Conservation (phyloP, 1,139 yeast genomes). For the Yamadazyma sp. region DNA sequence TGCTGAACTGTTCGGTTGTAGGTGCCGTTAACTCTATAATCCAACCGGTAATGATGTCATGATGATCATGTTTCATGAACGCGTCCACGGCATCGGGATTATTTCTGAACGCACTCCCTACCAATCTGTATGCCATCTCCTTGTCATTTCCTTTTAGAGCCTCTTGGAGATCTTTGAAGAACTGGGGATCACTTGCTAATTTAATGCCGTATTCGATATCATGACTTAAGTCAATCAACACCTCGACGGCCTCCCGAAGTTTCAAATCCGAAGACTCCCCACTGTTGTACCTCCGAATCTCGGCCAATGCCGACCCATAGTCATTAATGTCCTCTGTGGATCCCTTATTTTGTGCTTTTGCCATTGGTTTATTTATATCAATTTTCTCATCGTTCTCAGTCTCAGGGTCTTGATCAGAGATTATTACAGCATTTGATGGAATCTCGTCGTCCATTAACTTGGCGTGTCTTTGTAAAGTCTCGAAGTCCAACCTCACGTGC, state of each 20-base stretch:
- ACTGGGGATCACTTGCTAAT: slow-evolving; percentile 24
- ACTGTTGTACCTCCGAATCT: slow-evolving; percentile 19
- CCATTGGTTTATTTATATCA: not conserved
- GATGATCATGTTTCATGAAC: slow-evolving; percentile 17
- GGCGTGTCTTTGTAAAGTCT: slow-evolving; percentile 69
- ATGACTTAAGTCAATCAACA: slow-evolving; percentile 59
- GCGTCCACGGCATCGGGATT: slow-evolving; percentile 60
- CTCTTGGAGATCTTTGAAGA: slow-evolving; percentile 12
- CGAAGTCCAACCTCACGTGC: slow-evolving; percentile 69
- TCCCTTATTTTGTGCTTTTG: slow-evolving; percentile 2
- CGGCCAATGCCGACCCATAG: slow-evolving; percentile 30
- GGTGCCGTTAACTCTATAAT: slow-evolving; percentile 8
- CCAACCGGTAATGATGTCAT: slow-evolving; percentile 17
- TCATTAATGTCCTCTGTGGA: slow-evolving; percentile 21
- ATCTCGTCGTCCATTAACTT: slow-evolving; percentile 45
- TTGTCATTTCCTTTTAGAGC: too few species aligned
- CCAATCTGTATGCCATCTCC: slow-evolving; percentile 37
- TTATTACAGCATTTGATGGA: too few species aligned
- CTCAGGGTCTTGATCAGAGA: not conserved
- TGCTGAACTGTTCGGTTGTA: slow-evolving; percentile 26
- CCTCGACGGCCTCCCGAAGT: slow-evolving; percentile 35
- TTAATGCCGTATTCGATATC: slow-evolving; percentile 62
- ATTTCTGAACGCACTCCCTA: slow-evolving; percentile 65
- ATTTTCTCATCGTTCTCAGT: not conserved
- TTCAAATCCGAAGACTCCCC: slow-evolving; percentile 4